Evolutionary conservation across 257 asterid species (phyloP).

Genomic region (Solanum verrucosum): DNA sequence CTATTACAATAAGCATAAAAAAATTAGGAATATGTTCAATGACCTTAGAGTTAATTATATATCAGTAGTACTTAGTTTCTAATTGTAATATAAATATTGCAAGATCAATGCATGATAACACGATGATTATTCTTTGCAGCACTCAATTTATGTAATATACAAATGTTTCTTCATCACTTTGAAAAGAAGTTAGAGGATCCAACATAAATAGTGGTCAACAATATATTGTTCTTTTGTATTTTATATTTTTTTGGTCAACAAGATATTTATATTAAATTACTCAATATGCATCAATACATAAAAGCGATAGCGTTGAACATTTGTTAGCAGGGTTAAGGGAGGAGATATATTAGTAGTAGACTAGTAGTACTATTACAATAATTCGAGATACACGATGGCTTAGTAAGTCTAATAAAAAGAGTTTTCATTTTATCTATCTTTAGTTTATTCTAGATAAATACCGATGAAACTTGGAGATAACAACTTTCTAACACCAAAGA

Average conservation of each 20-base stretch:
- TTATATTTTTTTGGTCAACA: not conserved
- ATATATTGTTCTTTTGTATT: not conserved
- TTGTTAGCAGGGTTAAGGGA: not conserved
- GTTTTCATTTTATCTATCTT: no score
- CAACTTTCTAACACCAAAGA: no score
- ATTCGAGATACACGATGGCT: not conserved
- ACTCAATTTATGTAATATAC: not conserved
- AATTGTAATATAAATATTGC: not conserved
- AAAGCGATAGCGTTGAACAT: not conserved
- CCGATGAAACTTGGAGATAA: no score
- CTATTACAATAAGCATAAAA: not conserved
- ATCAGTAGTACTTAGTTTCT: not conserved
- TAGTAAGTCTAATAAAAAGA: not conserved
- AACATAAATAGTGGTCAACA: not conserved
- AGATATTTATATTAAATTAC: no score
- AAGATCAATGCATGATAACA: not conserved
- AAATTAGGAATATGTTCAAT: not conserved
- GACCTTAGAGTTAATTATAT: not conserved
- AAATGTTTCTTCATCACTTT: not conserved
- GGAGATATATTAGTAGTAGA: no score
- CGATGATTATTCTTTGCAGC: not conserved
- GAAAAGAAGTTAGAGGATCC: not conserved
- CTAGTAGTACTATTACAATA: not conserved
- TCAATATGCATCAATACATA: no score
- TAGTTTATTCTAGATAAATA: no score